phyloP scores from a whole-genome alignment of 257 asterid genomes.

The Salvia hispanica region DNA sequence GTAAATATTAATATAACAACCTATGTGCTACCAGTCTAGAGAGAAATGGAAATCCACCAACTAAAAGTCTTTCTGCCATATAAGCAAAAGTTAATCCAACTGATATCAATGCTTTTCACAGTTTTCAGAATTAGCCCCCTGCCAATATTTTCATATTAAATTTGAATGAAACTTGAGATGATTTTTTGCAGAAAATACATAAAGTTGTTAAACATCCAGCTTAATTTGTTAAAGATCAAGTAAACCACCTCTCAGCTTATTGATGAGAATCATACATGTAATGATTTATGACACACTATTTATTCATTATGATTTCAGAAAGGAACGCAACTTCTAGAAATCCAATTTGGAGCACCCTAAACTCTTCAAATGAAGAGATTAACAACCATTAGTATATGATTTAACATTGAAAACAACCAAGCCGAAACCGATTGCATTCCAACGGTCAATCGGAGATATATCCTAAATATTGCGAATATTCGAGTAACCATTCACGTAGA shows the following conservation, averaged over 20 bases:
- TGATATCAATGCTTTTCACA: background rate
- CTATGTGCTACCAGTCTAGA: background rate
- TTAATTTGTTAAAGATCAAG: background rate
- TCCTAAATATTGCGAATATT: no score
- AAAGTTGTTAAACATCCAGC: background rate
- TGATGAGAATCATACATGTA: background rate
- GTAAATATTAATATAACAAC: no score
- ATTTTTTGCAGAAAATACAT: background rate
- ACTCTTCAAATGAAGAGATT: background rate
- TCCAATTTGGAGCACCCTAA: background rate
- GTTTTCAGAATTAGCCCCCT: background rate
- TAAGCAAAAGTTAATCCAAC: background rate
- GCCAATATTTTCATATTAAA: background rate
- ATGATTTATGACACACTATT: background rate
- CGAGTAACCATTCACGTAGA: background rate
- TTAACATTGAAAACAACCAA: background rate
- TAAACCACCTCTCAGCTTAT: background rate
- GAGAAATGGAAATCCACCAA: background rate
- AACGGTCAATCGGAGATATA: background rate
- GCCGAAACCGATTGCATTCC: background rate
- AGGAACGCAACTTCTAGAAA: slow-evolving; percentile 5
- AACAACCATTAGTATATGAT: background rate
- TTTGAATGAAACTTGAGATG: background rate
- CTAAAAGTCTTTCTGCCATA: background rate
- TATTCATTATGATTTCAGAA: slow-evolving; percentile 8